These are phyloP conservation scores for Rosa persica DNA, from an alignment of 306 rosid species.

Conservation along the genomic window DNA sequence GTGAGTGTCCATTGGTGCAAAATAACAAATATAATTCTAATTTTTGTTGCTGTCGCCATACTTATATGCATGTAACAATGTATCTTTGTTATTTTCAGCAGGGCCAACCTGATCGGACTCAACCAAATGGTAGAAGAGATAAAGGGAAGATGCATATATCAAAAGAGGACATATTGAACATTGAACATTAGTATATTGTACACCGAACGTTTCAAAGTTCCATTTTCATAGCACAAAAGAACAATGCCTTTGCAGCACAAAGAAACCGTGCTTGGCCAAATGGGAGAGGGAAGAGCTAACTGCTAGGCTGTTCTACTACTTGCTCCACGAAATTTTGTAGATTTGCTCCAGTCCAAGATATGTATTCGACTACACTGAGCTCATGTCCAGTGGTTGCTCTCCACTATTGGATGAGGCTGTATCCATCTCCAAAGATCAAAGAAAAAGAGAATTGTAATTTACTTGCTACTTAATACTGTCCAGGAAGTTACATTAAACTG, in stretches of 20 bases:
- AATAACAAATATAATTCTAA: background rate
- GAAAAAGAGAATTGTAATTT: no score
- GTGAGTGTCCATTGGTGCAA: slow-evolving; percentile 22
- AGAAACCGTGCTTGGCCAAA: background rate
- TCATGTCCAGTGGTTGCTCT: background rate
- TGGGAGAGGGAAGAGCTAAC: background rate
- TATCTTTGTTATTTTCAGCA: slow-evolving; percentile 48
- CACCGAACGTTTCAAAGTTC: background rate
- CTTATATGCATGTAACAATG: background rate
- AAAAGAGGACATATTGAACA: slow-evolving; percentile 60
- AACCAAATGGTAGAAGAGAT: slow-evolving; percentile 40
- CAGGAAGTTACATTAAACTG: no score
- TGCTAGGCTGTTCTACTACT: background rate
- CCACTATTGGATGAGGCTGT: no score
- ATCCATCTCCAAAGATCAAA: no score
- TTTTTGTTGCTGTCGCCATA: background rate
- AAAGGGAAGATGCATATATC: slow-evolving; percentile 66
- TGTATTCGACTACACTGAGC: background rate
- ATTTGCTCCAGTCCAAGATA: background rate
- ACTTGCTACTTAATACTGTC: no score
- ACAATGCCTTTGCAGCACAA: background rate
- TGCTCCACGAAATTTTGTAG: slow-evolving; percentile 29
- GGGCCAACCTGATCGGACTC: slow-evolving; percentile 66
- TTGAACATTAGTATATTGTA: background rate
- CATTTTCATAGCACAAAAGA: background rate